Conservation (phyloP, 140 eudicot genomes). For the Eryngium alpinum region DNA sequence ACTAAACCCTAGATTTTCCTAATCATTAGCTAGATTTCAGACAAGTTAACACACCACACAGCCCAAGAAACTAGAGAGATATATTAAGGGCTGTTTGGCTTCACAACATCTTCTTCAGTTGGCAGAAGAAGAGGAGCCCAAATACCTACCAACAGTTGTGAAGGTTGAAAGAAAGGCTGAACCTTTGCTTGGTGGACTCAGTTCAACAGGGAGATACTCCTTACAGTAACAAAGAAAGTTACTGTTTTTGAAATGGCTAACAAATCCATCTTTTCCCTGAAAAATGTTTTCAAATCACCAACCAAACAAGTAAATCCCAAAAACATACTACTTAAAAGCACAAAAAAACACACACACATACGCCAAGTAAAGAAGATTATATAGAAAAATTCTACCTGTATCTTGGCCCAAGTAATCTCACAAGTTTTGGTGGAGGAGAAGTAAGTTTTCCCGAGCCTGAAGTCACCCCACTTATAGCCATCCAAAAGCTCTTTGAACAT, state of each 20-base stretch:
- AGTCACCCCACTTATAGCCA: conserved; percentile 23
- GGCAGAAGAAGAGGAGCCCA: not conserved
- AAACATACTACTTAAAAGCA: too few relatives aligned
- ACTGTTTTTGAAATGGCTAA: not conserved
- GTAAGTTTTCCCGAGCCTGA: not conserved
- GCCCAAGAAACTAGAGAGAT: not conserved
- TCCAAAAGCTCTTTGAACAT: conserved; percentile 12
- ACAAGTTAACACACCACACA: not conserved
- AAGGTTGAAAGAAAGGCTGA: not conserved
- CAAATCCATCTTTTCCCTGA: conserved; percentile 1
- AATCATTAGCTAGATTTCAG: not conserved
- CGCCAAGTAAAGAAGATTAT: too few relatives aligned
- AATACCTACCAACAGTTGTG: not conserved
- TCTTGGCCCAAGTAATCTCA: conserved; percentile 32
- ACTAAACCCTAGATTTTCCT: not conserved
- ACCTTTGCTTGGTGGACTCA: conserved; percentile 10
- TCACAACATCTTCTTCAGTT: not conserved
- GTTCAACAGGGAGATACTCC: conserved; percentile 7
- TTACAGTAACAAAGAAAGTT: not conserved
- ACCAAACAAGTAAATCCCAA: not conserved
- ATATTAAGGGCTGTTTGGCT: conserved; percentile 10
- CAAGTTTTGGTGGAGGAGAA: conserved; percentile 17
- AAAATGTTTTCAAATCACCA: not conserved
- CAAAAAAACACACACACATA: too few relatives aligned
- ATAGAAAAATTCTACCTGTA: conserved; percentile 28